A percentile compares a stretch with the other conserved stretches of the same genome.
phyloP scores from a whole-genome alignment of 352 stramenopile species.

The Globisporangium heterothallicum region DNA sequence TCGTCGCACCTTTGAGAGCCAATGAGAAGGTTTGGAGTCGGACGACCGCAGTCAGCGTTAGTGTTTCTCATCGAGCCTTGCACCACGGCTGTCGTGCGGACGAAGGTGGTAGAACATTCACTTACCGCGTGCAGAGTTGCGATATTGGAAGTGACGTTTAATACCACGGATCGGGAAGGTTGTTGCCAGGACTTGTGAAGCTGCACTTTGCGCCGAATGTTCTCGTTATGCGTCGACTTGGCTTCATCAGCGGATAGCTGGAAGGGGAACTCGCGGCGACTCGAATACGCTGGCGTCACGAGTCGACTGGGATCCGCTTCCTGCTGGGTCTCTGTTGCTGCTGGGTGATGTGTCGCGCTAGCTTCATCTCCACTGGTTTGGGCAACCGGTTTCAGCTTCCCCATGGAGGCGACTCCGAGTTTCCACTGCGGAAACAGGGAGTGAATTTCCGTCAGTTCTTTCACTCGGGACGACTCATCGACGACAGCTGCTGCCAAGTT shows the following conservation, averaged over 20 bases:
- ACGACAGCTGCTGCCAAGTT: neutral
- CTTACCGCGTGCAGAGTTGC: constrained; percentile 13
- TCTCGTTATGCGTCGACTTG: constrained; percentile 29
- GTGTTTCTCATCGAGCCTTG: constrained; percentile 2
- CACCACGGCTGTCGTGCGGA: neutral
- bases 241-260: constrained; percentile 24
- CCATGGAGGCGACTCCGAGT: constrained; percentile 17
- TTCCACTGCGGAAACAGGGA: constrained; percentile 41
- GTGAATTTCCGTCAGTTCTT: constrained; percentile 41
- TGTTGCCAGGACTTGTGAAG: constrained; percentile 60
- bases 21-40: neutral
- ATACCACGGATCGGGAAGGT: constrained; percentile 11
- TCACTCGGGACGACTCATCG: constrained; percentile 13
- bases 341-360: neutral
- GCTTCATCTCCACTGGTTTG: constrained; percentile 4
- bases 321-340: neutral
- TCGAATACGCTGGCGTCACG: neutral
- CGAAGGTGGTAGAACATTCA: constrained; percentile 4
- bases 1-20: constrained; percentile 1
- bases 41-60: constrained; percentile 8
- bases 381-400: constrained; percentile 4
- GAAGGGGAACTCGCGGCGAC: constrained; percentile 19
- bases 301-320: neutral
- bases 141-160: constrained; percentile 8
- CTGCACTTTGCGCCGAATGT: constrained; percentile 48